phyloP scores from a whole-genome alignment of 331 rosid genomes.

The Rhamnella rubrinervis region DNA sequence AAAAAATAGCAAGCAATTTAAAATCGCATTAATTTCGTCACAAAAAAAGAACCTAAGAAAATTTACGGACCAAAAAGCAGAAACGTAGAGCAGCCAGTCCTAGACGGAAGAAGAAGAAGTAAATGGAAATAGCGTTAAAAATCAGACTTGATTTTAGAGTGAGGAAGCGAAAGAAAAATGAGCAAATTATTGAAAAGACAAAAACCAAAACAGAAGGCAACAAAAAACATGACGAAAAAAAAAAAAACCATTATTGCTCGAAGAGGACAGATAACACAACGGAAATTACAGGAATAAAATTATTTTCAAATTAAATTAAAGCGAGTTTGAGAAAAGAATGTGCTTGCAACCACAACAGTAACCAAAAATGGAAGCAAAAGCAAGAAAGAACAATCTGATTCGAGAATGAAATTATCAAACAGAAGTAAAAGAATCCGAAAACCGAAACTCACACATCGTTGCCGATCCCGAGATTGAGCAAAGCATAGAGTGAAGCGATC shows the following conservation, averaged over 20 bases:
- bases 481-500: slow-evolving; percentile 87
- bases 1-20: neutral
- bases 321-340: neutral
- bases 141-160: neutral
- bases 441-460: slow-evolving; percentile 70
- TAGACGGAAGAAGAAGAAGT: neutral
- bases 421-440: neutral
- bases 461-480: slow-evolving; percentile 96
- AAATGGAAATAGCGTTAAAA: neutral
- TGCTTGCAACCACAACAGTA: slow-evolving; percentile 15
- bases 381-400: neutral
- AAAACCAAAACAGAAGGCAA: neutral
- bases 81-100: too few species aligned
- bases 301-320: neutral
- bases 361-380: too few species aligned
- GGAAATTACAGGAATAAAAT: neutral
- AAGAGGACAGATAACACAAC: slow-evolving; percentile 19
- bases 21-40: neutral
- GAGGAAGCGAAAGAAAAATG: neutral
- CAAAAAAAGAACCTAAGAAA: neutral
- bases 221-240: neutral
- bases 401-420: neutral
- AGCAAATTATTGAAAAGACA: neutral
- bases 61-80: neutral
- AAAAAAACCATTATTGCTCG: neutral